A percentile compares a stretch with the other conserved stretches of the same genome.
Evolutionary conservation across 225 moss, liverwort and hornwort species (phyloP).

Genomic region (Climacium dendroides): DNA sequence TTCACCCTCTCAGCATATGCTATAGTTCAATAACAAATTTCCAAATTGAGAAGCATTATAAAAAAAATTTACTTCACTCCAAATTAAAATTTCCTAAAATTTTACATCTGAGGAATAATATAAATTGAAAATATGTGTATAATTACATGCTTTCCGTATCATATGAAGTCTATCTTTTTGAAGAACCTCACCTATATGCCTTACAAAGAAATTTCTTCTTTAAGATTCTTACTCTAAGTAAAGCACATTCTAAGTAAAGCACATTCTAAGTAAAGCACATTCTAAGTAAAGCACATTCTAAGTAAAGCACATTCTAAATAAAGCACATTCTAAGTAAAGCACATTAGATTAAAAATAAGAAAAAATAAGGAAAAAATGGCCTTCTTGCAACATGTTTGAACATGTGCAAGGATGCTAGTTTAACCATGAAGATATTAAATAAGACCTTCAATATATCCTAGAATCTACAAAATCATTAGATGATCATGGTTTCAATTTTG

Average conservation of each 20-base stretch:
- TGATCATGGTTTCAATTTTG: neutral
- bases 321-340: neutral
- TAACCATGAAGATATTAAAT: neutral
- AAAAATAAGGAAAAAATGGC: neutral
- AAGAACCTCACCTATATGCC: neutral
- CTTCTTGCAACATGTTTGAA: neutral
- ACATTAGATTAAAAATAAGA: neutral
- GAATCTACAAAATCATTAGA: neutral
- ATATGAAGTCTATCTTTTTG: neutral
- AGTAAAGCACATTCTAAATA: neutral
- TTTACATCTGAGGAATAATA: neutral
- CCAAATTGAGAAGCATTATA: neutral
- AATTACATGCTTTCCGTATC: neutral
- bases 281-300: neutral
- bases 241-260: neutral
- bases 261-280: neutral
- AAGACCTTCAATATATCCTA: neutral
- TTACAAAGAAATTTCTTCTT: neutral
- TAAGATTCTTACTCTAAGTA: neutral
- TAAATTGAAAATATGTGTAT: neutral
- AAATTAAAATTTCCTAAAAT: neutral
- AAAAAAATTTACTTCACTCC: neutral
- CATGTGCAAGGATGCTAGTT: neutral
- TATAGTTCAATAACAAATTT: neutral
- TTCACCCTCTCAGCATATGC: neutral